A percentile compares a stretch with the other conserved stretches of the same genome.
These are phyloP conservation scores for Eucalyptus albens DNA, from an alignment of 345 rosid genomes.

Conservation along the genomic window DNA sequence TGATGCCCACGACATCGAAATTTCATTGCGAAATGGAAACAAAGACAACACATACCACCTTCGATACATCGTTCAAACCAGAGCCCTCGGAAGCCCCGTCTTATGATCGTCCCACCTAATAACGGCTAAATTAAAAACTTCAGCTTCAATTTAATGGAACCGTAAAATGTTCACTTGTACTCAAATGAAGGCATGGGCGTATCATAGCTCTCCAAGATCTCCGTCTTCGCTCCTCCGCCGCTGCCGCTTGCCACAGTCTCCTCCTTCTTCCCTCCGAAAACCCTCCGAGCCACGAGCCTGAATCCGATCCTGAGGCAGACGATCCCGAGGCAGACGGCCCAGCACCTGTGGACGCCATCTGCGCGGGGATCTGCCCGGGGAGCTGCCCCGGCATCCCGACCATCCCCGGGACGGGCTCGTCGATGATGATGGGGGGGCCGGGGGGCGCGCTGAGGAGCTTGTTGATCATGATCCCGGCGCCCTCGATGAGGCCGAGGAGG, in stretches of 20 bases:
- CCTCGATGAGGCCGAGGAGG: constrained; percentile 56
- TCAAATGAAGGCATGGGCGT: constrained; percentile 65
- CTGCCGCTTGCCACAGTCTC: constrained; percentile 6
- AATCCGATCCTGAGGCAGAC: constrained; percentile 15
- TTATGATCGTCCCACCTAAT: neutral
- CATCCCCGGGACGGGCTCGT: constrained; percentile 21
- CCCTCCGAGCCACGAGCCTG: constrained; percentile 47
- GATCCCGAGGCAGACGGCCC: neutral
- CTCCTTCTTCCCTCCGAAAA: constrained; percentile 40
- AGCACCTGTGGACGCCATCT: neutral
- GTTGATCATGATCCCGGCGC: constrained; percentile 45
- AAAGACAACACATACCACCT: neutral
- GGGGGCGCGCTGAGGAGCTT: constrained; percentile 25
- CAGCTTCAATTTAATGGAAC: neutral
- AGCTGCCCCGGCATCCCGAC: constrained; percentile 1
- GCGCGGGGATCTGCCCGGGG: neutral
- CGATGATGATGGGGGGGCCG: constrained; percentile 24
- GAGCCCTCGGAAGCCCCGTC: neutral
- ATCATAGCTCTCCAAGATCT: constrained; percentile 69
- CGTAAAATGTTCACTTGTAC: constrained; percentile 22
- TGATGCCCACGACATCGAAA: neutral
- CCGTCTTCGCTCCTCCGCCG: constrained; percentile 32
- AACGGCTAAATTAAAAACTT: neutral
- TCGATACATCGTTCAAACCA: neutral
- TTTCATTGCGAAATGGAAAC: neutral